Evolutionary conservation across 768 basidiomycete genomes (phyloP), one percentile per base, ranked within the genome.

Genomic region (Hirschioporus abietinus): DNA sequence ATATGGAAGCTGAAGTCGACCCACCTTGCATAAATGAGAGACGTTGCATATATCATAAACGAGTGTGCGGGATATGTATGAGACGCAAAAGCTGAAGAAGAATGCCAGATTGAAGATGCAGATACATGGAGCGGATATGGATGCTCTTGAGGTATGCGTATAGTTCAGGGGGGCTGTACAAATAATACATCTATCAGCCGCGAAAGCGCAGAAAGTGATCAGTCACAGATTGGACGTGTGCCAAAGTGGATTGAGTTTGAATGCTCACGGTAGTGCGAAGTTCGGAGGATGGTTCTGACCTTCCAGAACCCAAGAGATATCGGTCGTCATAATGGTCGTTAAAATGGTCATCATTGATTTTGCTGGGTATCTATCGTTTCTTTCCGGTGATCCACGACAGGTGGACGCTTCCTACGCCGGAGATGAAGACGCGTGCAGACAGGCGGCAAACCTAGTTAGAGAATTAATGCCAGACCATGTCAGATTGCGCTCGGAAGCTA

Each of bases 391-490:
- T 84, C 90, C 91, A 92, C 36, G 91, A 92, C 65, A 93, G 78
- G 70, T 87, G 82, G 35, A 92, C 91, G 74, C 90, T 91, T 68
- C 91, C 91, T 9, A 89, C 91, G 61, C 89, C 88, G 52, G 83
- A 76, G 66, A 93, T 92, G 71, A 83, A 80, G 1, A 93, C 91
- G 72, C 84, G 84, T 63, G 91, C 91, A 69, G 89, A 87, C 66
- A 93, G 76, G 57, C 91, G 89, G 72, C 91, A 93, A 1, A 92
- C 90, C 90, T 92, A 67, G 18, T 23, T 9, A 64, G 58, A 61
- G 66, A 15, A 30, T 18, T 25, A 72, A 66, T 70, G 70, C 70
- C 52, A 71, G 67, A 35, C 42, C 20, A 20, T 52, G 42, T 52
- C 42, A 20, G 20, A 52, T 52, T 20, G 42, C 20, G 42, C 60